A percentile compares a stretch with the other conserved stretches of the same genome.
Evolutionary conservation across 2,329 filamentous ascomycete genomes (phyloP).

Genomic region (Calonectria pauciramosa): DNA sequence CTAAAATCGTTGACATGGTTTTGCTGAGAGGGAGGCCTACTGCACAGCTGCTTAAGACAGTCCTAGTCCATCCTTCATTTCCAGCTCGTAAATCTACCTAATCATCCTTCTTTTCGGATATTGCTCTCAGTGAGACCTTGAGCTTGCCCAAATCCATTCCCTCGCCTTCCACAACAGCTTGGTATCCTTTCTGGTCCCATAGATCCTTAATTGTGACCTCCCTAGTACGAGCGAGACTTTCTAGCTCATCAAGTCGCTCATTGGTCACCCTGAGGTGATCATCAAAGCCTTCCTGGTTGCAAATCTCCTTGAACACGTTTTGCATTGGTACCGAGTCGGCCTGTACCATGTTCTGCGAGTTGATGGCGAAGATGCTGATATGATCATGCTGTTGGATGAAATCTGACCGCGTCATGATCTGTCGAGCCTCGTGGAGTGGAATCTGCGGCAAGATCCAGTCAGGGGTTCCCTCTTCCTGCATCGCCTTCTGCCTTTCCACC

Average conservation of each 20-base stretch:
- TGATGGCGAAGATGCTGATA: constrained; percentile 70
- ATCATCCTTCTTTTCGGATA: background rate
- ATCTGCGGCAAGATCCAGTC: constrained; percentile 59
- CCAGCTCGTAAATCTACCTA: background rate
- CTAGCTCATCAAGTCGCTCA: constrained; percentile 65
- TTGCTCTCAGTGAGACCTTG: background rate
- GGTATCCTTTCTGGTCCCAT: background rate
- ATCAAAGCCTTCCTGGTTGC: constrained; percentile 63
- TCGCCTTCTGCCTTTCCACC: constrained; percentile 60
- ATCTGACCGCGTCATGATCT: constrained; percentile 70
- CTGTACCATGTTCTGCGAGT: constrained; percentile 67
- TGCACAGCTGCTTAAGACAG: background rate
- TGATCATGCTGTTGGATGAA: constrained; percentile 70
- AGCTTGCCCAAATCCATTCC: background rate
- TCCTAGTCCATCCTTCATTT: background rate
- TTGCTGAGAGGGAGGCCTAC: background rate
- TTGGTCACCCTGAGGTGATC: constrained; percentile 46
- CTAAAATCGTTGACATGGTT: background rate
- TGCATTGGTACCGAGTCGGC: constrained; percentile 71
- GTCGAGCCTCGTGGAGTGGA: constrained; percentile 60
- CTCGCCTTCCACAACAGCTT: background rate
- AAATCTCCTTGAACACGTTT: constrained; percentile 69
- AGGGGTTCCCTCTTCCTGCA: constrained; percentile 27
- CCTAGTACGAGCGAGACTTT: constrained; percentile 66
- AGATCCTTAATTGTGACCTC: constrained; percentile 68